A percentile compares a stretch with the other conserved stretches of the same genome.
These are phyloP conservation scores for Tulasnella sp. DNA, from an alignment of 768 basidiomycete genomes.

Conservation along the genomic window DNA sequence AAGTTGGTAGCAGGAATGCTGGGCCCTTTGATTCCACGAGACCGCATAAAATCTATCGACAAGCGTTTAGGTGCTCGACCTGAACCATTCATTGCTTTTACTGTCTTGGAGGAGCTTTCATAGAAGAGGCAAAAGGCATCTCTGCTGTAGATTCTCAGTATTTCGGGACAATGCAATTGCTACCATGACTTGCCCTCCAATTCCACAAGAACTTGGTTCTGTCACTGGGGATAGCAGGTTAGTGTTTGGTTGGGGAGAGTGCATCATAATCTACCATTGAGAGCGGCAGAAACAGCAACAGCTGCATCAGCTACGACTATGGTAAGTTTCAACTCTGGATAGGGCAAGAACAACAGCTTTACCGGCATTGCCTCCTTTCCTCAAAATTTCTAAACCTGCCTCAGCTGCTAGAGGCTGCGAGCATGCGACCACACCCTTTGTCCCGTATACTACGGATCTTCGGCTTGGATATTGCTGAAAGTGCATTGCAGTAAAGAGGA, in stretches of 20 bases:
- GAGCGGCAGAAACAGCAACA: constrained; percentile 80
- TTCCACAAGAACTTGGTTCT: constrained; percentile 62
- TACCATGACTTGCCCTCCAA: constrained; percentile 77
- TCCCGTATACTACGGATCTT: constrained; percentile 73
- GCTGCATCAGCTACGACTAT: constrained; percentile 69
- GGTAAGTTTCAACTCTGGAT: neutral
- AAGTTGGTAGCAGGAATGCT: constrained; percentile 68
- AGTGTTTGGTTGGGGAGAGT: constrained; percentile 71
- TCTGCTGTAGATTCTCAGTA: constrained; percentile 28
- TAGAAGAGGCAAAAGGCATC: constrained; percentile 92
- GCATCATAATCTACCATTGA: constrained; percentile 47
- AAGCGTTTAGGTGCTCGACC: constrained; percentile 75
- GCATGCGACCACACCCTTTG: constrained; percentile 75
- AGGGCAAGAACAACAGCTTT: constrained; percentile 7
- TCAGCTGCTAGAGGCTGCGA: constrained; percentile 86
- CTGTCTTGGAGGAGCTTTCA: constrained; percentile 64
- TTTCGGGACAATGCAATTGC: constrained; percentile 15
- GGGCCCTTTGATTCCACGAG: constrained; percentile 51
- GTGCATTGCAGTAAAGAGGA: too few species aligned
- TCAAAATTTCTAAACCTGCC: constrained; percentile 82
- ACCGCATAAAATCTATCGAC: constrained; percentile 54
- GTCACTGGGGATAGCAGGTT: constrained; percentile 1
- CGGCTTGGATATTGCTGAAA: constrained; percentile 70
- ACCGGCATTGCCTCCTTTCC: constrained; percentile 95
- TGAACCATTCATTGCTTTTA: constrained; percentile 86